Percentiles rank a stretch among this genome's conserved stretches.
Evolutionary conservation across 441 rosid species (phyloP).

Genomic region (Geranium incanum): DNA sequence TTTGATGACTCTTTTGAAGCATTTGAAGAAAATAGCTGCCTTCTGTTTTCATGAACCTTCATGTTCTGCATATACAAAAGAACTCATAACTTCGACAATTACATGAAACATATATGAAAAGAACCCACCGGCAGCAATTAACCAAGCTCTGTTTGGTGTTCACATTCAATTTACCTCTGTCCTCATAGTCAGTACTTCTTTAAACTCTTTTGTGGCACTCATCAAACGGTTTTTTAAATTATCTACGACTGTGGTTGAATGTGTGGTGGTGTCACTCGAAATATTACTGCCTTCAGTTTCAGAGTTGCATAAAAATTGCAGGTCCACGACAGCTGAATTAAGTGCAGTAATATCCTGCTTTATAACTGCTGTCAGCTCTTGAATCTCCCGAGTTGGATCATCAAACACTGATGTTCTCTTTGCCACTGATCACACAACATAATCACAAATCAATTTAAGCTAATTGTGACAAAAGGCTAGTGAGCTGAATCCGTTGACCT

Average conservation of each 20-base stretch:
- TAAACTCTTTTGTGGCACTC: constrained; percentile 83
- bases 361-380: constrained; percentile 73
- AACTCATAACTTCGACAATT: constrained; percentile 20
- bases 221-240: constrained; percentile 56
- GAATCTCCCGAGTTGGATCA: constrained; percentile 88
- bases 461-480: background rate
- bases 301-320: constrained; percentile 67
- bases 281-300: constrained; percentile 56
- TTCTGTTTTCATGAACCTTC: constrained; percentile 81
- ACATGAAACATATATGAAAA: background rate
- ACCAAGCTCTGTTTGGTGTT: background rate
- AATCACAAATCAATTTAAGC: constrained; percentile 81
- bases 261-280: constrained; percentile 71
- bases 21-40: constrained; percentile 71
- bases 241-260: constrained; percentile 71
- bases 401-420: constrained; percentile 88
- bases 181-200: constrained; percentile 80
- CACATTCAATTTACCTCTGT: constrained; percentile 52
- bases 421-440: constrained; percentile 62
- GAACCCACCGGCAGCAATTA: background rate
- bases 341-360: constrained; percentile 90
- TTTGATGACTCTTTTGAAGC: constrained; percentile 73
- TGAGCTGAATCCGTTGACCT: constrained; percentile 60
- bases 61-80: constrained; percentile 48
- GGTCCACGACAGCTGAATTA: constrained; percentile 80